These are phyloP conservation scores for Elaeis guineensis DNA, from an alignment of 176 grass and related monocot genomes.

Conservation along the genomic window DNA sequence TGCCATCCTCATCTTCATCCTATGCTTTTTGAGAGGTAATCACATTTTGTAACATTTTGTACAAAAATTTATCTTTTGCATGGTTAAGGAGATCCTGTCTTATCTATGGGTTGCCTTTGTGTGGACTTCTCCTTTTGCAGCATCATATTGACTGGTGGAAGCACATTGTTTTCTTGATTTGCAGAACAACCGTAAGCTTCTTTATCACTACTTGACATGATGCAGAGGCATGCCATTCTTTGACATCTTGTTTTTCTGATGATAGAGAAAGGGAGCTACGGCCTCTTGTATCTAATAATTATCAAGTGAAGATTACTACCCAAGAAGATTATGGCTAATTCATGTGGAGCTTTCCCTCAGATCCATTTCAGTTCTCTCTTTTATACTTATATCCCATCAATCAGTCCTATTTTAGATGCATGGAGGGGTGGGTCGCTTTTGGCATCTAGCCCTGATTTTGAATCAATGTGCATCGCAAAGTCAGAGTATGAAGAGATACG, in stretches of 20 bases:
- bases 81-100: neutral
- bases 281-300: constrained; percentile 64
- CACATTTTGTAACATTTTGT: constrained; percentile 1
- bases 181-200: constrained; percentile 68
- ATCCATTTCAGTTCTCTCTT: neutral
- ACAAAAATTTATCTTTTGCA: neutral
- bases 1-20: constrained; percentile 83
- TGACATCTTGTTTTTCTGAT: constrained; percentile 11
- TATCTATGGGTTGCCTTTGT: constrained; percentile 1
- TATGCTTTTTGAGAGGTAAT: constrained; percentile 75
- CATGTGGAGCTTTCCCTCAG: neutral
- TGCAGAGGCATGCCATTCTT: neutral
- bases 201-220: constrained; percentile 1
- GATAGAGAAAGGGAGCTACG: constrained; percentile 76
- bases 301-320: constrained; percentile 66
- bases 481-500: constrained; percentile 92
- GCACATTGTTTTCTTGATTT: constrained; percentile 71
- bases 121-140: constrained; percentile 31
- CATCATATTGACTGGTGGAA: constrained; percentile 88
- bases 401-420: constrained; percentile 64
- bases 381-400: neutral
- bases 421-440: constrained; percentile 91
- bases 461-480: constrained; percentile 73
- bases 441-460: constrained; percentile 69
- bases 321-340: constrained; percentile 59